Evolutionary conservation across 2,329 filamentous ascomycete species (phyloP).

Genomic region (Xylariaceae sp.): DNA sequence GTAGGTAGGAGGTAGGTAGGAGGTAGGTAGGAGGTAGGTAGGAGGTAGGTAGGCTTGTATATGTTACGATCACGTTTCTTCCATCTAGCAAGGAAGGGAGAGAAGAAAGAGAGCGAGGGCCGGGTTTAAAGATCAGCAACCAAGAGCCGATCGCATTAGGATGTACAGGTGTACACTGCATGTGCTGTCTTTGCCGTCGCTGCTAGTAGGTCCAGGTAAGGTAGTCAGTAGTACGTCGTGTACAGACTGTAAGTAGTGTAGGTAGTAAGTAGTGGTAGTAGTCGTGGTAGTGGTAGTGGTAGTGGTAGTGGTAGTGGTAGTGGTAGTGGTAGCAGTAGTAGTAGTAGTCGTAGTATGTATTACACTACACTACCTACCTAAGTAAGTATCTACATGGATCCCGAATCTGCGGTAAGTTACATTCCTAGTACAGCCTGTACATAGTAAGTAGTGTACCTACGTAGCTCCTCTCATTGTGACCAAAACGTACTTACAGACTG

Average conservation of each 20-base stretch:
- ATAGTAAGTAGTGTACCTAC: too few species aligned
- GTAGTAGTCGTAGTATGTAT: too few species aligned
- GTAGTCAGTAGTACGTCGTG: too few species aligned
- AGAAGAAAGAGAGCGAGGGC: constrained; percentile 13
- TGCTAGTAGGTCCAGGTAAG: too few species aligned
- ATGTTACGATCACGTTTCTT: constrained; percentile 7
- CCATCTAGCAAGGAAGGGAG: constrained; percentile 8
- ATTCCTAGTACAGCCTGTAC: neutral
- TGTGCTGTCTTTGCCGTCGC: neutral
- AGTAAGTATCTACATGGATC: constrained; percentile 11
- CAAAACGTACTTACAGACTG: neutral
- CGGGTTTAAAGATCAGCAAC: constrained; percentile 20
- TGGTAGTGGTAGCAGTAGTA: too few species aligned
- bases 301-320: too few species aligned
- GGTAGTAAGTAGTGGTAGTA: too few species aligned
- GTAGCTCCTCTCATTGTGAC: neutral
- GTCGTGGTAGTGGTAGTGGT: too few species aligned
- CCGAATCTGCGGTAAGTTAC: constrained; percentile 18
- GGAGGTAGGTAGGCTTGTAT: too few species aligned
- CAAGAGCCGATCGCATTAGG: constrained; percentile 14
- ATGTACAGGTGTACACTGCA: neutral
- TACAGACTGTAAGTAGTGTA: too few species aligned
- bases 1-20: neutral
- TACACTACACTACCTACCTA: neutral
- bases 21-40: constrained; percentile 3